Evolutionary conservation across 2,329 filamentous ascomycete genomes (phyloP), one percentile per base, ranked within the genome.

Genomic region (Colletotrichum orbiculare): DNA sequence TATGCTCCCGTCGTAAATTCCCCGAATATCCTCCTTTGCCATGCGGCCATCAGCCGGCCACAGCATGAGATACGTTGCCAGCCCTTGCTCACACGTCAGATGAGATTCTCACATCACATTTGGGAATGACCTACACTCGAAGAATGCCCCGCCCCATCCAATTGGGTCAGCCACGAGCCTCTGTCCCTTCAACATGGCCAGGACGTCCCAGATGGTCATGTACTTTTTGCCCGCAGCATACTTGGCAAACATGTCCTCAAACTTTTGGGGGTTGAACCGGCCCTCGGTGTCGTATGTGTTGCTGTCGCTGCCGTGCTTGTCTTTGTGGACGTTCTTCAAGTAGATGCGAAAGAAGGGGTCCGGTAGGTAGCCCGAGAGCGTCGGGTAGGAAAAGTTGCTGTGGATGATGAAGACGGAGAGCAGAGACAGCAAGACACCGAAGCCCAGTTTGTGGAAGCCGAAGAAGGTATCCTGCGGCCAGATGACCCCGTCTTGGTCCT

Each of bases 11-110:
- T 73, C 71, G 6, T 70, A 73, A 6, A 73, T 35, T 3, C 64
- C 63, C 1, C 71, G 69, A 8, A 73, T 64, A 8, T 89, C 86
- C 49, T 89, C 85, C 73, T 89, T 89, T 70, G 74, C 79, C 74
- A 88, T 80, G 54, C 77, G 76, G 0, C 86, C 86, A 70, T 89
- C 84, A 45, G 81, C 78, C 0, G 86, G 85, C 82, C 71, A 72
- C 1, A 87, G 74, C 48, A 89, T 75, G 13, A 87, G 69, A 61
- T 83, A 86, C 1, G 82, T 82, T 0, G 67, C 60, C 13, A 68
- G 9, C 69, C 71, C 72, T 72, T 15, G 39, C 2, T 54, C 2
- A 5, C 2, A 11, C 6, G 5, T 66, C n/a, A 15, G 69, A 41
- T 2, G 0, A 5, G 25, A 25, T 25, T 25, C 25, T 10, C 9